Base-by-base conservation (phyloP, 306 rosid species). In the Quercus engelmannii region DNA sequence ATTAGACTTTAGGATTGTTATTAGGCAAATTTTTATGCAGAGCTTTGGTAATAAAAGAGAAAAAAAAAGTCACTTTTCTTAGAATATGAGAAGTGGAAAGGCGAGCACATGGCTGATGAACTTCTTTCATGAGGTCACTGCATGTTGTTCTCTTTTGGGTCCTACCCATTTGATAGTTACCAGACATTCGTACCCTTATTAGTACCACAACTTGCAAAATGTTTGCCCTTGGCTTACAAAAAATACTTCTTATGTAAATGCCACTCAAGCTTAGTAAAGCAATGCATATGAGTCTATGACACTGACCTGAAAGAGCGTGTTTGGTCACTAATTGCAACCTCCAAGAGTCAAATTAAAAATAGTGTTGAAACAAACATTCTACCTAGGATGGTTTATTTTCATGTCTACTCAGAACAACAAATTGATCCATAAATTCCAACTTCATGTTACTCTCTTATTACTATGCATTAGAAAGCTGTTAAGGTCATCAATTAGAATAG, bases 71-170 rank as follows among this genome's bases (percentile, higher is more conserved):
- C 86, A 76, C 54, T 1, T 64, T 41, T 46, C 49, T 67, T 77
- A 84, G 82, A 78, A 49, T 74, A 55, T 81, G 79, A 57, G 81
- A 76, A 84, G 55, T 69, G 76, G 80, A 8, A 84, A 74, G 63
- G 83, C 41, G 68, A 79, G 86, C 93, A 91, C 91, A 86, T 91
- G 94, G 94, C 84, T 77, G 82, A 84, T 70, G 83, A 75, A 63
- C 74, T 62, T 71, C 80, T 0, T 35, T 46, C 82, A 71, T 84
- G 89, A 88, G 78, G 78, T 80, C 81, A 88, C 77, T 80, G 83
- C 87, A 86, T 87, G 92, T 83, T 88, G 54, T 74, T 51, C 81
- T 55, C 70, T 73, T 68, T 83, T 75, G 88, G 87, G 74, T 78
- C 88, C 82, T 84, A 62, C 74, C 61, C 72, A 38, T 38, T 69